A percentile compares a stretch with the other conserved stretches of the same genome.
phyloP scores from a whole-genome alignment of 2,329 filamentous ascomycete genomes.

The Emmonsia crescens region DNA sequence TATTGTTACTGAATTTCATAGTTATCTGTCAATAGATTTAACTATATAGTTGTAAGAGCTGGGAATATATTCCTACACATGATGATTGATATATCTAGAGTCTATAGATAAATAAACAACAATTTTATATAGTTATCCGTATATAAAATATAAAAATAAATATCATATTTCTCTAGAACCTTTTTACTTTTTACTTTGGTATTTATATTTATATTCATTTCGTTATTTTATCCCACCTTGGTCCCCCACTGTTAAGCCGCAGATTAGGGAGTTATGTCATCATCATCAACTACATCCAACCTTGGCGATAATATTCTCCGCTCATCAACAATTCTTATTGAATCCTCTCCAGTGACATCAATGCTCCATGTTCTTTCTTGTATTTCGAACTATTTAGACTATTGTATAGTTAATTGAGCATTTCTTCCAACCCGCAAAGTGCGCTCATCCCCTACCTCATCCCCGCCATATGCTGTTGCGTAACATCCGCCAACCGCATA shows the following conservation, averaged over 20 bases:
- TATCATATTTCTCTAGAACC: too few relatives aligned
- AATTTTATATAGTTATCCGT: too few relatives aligned
- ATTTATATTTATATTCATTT: too few relatives aligned
- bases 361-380: background rate
- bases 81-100: too few relatives aligned
- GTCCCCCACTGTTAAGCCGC: too few relatives aligned
- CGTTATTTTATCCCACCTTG: too few relatives aligned
- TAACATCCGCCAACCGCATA: background rate
- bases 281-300: background rate
- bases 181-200: too few relatives aligned
- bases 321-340: background rate
- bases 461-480: constrained; percentile 9
- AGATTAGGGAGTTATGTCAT: background rate
- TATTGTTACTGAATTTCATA: too few relatives aligned
- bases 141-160: too few relatives aligned
- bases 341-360: background rate
- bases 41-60: too few relatives aligned
- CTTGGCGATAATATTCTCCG: background rate
- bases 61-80: too few relatives aligned
- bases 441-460: background rate
- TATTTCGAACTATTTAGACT: background rate
- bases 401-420: background rate
- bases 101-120: too few relatives aligned
- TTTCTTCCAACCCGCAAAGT: background rate
- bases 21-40: background rate